Evolutionary conservation across 495 filamentous ascomycete species (phyloP).

Genomic region (Saxophila tyrrhenica): DNA sequence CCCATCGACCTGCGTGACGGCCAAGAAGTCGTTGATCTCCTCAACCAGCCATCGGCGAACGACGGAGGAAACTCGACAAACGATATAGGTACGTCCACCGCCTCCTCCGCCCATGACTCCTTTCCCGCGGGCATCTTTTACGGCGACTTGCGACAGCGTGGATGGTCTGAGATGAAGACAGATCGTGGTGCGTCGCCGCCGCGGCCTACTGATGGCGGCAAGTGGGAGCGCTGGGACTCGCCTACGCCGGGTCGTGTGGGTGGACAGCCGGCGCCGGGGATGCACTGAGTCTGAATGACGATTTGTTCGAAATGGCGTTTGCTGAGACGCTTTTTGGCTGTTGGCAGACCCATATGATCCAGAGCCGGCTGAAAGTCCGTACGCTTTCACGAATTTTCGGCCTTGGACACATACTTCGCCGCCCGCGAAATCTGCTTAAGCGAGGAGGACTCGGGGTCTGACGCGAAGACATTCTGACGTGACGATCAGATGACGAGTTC

Average conservation of each 20-base stretch:
- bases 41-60: constrained; percentile 3
- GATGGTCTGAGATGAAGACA: background rate
- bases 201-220: background rate
- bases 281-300: background rate
- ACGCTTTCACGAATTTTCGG: background rate
- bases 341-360: background rate
- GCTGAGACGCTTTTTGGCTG: background rate
- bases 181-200: background rate
- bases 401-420: background rate
- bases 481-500: constrained; percentile 10
- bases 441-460: background rate
- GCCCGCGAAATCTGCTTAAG: background rate
- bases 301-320: background rate
- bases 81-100: constrained; percentile 17
- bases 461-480: background rate
- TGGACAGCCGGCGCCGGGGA: background rate
- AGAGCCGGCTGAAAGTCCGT: background rate
- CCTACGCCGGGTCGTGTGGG: background rate
- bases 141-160: background rate
- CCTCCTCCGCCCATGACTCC: background rate
- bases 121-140: background rate
- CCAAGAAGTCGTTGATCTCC: constrained; percentile 16
- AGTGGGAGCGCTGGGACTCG: background rate
- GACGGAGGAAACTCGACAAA: background rate
- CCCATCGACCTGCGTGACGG: constrained; percentile 13